Base-by-base conservation (phyloP, 23 red algal species). In the Agarophyton chilense region DNA sequence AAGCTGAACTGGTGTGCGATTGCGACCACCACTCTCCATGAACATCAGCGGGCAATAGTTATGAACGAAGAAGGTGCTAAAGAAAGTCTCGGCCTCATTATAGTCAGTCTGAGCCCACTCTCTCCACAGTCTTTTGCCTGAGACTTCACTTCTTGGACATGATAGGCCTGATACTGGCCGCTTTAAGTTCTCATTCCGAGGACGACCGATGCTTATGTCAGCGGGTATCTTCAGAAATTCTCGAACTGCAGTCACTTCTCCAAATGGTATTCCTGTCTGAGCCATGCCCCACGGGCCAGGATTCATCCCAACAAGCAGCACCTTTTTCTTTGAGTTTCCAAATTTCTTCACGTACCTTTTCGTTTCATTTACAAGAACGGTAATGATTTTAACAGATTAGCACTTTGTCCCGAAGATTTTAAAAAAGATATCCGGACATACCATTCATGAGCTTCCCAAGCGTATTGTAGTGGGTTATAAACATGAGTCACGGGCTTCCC, bases 31-130 rank as follows among this genome's bases (percentile, higher is more conserved):
- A 16, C 67, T 51, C 61, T 84, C 79, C 73, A 95, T 51, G 77
- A 95, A 95, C 86, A 89, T 82, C 40, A 95, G 77, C 24, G 93
- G 93, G 55, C 93, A 95, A 61, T 95, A 95, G 39, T 90, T 95
- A 64, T 95, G 81, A 25, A 95, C 93, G 60, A 81, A 95, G 45
- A 82, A 88, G 26, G 76, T 71, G 18, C 56, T 32, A 80, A 95
- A 88, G 56, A 95, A 95, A 10, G 78, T 71, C 10, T 22, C 47
- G 0, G 72, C 36, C 9, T 74, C 77, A 41, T 58, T 78, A 60
- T 95, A 86, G 21, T 77, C 76, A 11, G 22, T 63, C 19, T 56
- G 51, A 3, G 89, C 89, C 93, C 93, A 95, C 54, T 89, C 93
- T 12, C 35, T 77, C 93, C 93, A 95, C 54, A 95, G 62, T 8